Percentiles rank a stretch among this genome's conserved stretches.
Evolutionary conservation across 2,329 filamentous ascomycete genomes (phyloP).

Genomic region (Ophiosphaerella narmari): DNA sequence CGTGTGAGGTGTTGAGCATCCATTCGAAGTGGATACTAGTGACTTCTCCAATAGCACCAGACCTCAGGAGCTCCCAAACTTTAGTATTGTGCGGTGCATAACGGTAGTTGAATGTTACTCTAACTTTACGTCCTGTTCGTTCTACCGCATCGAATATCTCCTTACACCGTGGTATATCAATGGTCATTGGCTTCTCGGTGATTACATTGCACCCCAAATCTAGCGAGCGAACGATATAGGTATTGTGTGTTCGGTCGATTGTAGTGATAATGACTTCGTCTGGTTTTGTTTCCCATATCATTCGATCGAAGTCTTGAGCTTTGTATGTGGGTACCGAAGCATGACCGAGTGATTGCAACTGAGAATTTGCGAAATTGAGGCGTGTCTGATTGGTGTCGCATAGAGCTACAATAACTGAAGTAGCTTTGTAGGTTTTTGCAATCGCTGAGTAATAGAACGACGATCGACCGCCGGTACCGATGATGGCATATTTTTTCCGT

Average conservation of each 20-base stretch:
- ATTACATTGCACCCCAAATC: conserved; percentile 64
- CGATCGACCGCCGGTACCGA: conserved; percentile 65
- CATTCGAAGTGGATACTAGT: conserved; percentile 66
- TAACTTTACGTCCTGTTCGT: conserved; percentile 54
- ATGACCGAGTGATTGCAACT: conserved; percentile 55
- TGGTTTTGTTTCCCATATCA: conserved; percentile 61
- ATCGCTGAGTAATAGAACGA: conserved; percentile 66
- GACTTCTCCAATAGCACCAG: conserved; percentile 61
- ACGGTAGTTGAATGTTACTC: conserved; percentile 68
- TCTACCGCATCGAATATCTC: conserved; percentile 61
- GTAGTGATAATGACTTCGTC: conserved; percentile 68
- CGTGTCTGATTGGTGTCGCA: conserved; percentile 67
- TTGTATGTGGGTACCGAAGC: conserved; percentile 58
- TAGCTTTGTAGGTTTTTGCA: conserved; percentile 56
- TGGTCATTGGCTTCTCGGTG: conserved; percentile 70
- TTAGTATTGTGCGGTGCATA: conserved; percentile 69
- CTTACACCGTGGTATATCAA: conserved; percentile 60
- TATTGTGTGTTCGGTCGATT: conserved; percentile 65
- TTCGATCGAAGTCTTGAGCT: conserved; percentile 61
- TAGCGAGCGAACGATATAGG: conserved; percentile 63
- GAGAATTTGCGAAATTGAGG: conserved; percentile 60
- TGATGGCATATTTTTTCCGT: conserved; percentile 54
- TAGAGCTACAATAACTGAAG: conserved; percentile 59
- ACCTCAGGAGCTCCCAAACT: conserved; percentile 58
- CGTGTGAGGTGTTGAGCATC: conserved; percentile 66